These are phyloP conservation scores for Coccinonectria pachysandricola DNA, from an alignment of 2,329 filamentous ascomycete species.

Conservation along the genomic window DNA sequence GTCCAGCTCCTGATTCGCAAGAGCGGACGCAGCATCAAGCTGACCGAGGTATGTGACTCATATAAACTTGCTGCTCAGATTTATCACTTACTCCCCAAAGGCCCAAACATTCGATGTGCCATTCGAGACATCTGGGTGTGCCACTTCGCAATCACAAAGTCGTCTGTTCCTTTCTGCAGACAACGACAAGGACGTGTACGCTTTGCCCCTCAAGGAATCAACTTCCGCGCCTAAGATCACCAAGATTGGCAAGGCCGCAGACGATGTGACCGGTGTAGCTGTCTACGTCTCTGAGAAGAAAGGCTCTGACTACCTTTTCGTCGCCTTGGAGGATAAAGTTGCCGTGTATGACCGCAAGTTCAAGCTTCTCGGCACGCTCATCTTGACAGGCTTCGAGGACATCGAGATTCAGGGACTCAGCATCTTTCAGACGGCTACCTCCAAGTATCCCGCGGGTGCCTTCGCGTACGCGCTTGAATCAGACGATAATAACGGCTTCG, in stretches of 20 bases:
- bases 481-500: constrained; percentile 29
- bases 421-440: constrained; percentile 28
- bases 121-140: constrained; percentile 33
- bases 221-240: constrained; percentile 25
- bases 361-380: constrained; percentile 25
- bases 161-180: constrained; percentile 31
- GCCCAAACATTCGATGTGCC: constrained; percentile 32
- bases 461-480: constrained; percentile 32
- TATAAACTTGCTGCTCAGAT: not conserved
- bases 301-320: constrained; percentile 32
- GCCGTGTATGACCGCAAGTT: constrained; percentile 29
- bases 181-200: constrained; percentile 27
- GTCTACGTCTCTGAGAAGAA: constrained; percentile 25
- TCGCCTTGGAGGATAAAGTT: constrained; percentile 27
- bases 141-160: constrained; percentile 25
- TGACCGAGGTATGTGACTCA: constrained; percentile 24
- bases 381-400: constrained; percentile 28
- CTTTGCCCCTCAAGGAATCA: constrained; percentile 29
- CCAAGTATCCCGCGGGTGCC: constrained; percentile 26
- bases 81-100: constrained; percentile 11
- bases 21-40: constrained; percentile 18
- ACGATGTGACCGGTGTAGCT: constrained; percentile 31
- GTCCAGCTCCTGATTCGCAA: constrained; percentile 28
- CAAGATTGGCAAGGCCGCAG: constrained; percentile 24
- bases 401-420: constrained; percentile 32